Conservation (phyloP, 208 protist genomes). For the Trypanosoma rangeli region DNA sequence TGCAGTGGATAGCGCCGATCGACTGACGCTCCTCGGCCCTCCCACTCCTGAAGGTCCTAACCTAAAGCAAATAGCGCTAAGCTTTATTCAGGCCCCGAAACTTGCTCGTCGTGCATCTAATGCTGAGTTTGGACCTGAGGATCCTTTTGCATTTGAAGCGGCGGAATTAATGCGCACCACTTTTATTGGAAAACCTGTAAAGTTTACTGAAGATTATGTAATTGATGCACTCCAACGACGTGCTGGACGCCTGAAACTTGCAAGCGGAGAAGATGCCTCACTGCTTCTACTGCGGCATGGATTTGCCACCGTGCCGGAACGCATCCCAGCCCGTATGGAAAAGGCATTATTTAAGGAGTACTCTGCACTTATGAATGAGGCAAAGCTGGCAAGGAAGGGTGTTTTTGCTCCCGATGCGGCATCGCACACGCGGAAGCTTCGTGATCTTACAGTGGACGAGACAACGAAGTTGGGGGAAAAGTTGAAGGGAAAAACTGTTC, state of each 20-base stretch:
- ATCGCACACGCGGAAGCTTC: slow-evolving; percentile 63
- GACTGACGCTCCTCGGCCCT: slow-evolving; percentile 72
- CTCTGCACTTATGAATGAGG: slow-evolving; percentile 44
- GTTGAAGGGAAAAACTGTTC: slow-evolving; percentile 57
- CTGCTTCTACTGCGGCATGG: slow-evolving; percentile 74
- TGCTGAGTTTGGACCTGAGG: slow-evolving; percentile 75
- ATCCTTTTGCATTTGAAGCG: slow-evolving; percentile 87
- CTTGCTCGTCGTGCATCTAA: slow-evolving; percentile 47
- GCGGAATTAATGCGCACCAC: slow-evolving; percentile 76
- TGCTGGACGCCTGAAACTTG: slow-evolving; percentile 64
- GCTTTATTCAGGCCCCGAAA: slow-evolving; percentile 84
- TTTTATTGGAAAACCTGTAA: slow-evolving; percentile 87
- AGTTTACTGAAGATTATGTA: slow-evolving; percentile 85
- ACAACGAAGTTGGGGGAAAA: slow-evolving; percentile 35
- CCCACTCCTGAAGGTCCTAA: slow-evolving; percentile 51
- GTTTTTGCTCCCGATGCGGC: slow-evolving; percentile 61
- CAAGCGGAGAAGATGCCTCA: slow-evolving; percentile 56
- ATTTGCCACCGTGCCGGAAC: slow-evolving; percentile 62
- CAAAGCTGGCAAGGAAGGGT: slow-evolving; percentile 57
- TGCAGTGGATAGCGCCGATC: slow-evolving; percentile 84
- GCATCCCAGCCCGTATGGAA: slow-evolving; percentile 57
- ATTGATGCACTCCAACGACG: slow-evolving; percentile 81
- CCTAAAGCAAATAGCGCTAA: slow-evolving; percentile 78
- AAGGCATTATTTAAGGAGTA: slow-evolving; percentile 72
- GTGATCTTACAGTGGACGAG: slow-evolving; percentile 48